phyloP scores from a whole-genome alignment of 2,329 filamentous ascomycete genomes.

The Trichoderma guizhouense region DNA sequence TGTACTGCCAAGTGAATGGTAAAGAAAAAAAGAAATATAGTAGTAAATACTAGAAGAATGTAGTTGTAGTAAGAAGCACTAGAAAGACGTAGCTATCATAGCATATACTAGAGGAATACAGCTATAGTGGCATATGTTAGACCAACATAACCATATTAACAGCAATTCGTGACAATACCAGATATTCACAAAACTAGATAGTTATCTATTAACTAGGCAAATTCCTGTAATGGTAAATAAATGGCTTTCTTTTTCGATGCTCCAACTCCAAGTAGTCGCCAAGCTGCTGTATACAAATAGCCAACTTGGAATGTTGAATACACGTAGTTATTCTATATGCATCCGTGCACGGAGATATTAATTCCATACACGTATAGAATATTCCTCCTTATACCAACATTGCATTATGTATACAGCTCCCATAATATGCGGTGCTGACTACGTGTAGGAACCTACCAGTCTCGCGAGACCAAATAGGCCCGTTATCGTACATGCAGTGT shows the following conservation, averaged over 20 bases:
- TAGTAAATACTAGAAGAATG: not conserved
- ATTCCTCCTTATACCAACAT: not conserved
- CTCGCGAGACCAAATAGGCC: not conserved
- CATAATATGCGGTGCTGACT: not conserved
- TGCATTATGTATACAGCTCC: not conserved
- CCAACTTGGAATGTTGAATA: too few relatives aligned
- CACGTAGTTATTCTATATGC: not conserved
- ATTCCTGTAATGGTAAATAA: not conserved
- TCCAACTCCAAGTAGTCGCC: not conserved
- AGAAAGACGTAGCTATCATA: not conserved
- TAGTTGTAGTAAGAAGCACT: not conserved
- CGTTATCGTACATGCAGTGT: not conserved
- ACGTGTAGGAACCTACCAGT: not conserved
- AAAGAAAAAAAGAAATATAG: not conserved
- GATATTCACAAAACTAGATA: not conserved
- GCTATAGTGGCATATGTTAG: not conserved
- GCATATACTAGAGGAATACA: not conserved
- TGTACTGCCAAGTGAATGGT: not conserved
- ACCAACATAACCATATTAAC: not conserved
- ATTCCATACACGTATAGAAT: not conserved
- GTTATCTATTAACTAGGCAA: not conserved
- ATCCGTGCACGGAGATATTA: not conserved
- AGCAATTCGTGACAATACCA: not conserved
- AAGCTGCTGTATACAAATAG: too few relatives aligned
- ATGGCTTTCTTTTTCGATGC: not conserved